Evolutionary conservation across 2,329 filamentous ascomycete species (phyloP).

Genomic region (Purpureocillium lavendulum): DNA sequence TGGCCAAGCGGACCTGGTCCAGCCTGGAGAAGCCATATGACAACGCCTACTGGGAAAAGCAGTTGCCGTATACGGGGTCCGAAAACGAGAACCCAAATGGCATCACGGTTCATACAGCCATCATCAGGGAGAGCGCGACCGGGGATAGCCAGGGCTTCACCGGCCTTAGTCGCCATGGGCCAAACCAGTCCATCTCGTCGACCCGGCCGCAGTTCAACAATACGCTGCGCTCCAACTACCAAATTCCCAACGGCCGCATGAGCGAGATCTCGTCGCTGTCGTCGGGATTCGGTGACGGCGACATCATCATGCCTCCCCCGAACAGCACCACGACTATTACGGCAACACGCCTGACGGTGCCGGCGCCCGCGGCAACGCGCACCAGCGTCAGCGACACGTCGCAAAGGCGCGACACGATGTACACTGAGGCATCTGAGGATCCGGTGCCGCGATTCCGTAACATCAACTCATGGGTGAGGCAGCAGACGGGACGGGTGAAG

Average conservation of each 20-base stretch:
- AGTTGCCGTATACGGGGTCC: neutral
- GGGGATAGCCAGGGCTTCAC: neutral
- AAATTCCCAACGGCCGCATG: constrained; percentile 22
- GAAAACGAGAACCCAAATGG: neutral
- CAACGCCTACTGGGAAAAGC: constrained; percentile 8
- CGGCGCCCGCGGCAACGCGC: constrained; percentile 5
- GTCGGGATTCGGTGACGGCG: constrained; percentile 55
- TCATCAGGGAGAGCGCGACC: constrained; percentile 4
- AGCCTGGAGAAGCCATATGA: constrained; percentile 21
- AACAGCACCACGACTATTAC: constrained; percentile 9
- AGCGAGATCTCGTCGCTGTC: constrained; percentile 53
- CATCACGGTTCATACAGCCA: constrained; percentile 8
- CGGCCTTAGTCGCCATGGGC: neutral
- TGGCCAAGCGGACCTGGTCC: constrained; percentile 24
- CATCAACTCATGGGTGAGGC: constrained; percentile 56
- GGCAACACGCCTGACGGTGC: constrained; percentile 1
- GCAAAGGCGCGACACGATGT: constrained; percentile 37
- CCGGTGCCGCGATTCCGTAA: constrained; percentile 46
- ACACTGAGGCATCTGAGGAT: constrained; percentile 46
- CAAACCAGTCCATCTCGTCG: constrained; percentile 5
- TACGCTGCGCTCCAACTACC: constrained; percentile 9
- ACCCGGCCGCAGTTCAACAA: constrained; percentile 7
- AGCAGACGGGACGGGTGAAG: constrained; percentile 49
- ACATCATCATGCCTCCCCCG: constrained; percentile 39
- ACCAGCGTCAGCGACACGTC: constrained; percentile 5